Evolutionary conservation across 208 protist genomes (phyloP), one percentile per base, ranked within the genome.

Genomic region (Wallacemonas collosoma): DNA sequence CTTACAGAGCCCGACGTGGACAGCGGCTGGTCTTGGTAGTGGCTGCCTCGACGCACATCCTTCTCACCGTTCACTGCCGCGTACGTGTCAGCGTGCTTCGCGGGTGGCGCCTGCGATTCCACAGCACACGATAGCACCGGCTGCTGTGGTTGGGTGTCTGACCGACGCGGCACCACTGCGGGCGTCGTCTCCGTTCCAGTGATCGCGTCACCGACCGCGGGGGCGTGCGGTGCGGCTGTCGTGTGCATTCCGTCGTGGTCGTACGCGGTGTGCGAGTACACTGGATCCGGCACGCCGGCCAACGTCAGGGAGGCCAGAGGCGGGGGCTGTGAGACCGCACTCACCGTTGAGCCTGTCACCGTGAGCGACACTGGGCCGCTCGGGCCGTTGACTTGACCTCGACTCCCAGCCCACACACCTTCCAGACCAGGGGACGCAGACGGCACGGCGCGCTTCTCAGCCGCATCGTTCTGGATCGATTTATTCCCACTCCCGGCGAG

Each of bases 231-330:
- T 26, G 45, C 45, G 45, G 12, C 8, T 17, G 26, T 75, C 14
- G 45, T 12, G 45, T 12, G 45, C 45, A 50, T 6, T 6, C 6
- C 45, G 45, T 6, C 45, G 12, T 50, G 45, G 12, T 50, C 45
- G 45, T 50, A 50, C 8, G 45, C 6, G 45, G 8, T 50, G 8
- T 50, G 45, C 15, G 12, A 40, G 66, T 65, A 65, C 9, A 62
- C 36, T 17, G 48, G 51, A 44, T 12, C 60, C 7, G 2, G 38
- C 1, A 12, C 66, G 53, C 57, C 64, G 9, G 41, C 12, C 26
- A 47, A 38, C 5, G 48, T 58, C 47, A 64, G 43, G 50, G 26
- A 60, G 4, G 36, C 17, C 40, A 68, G 68, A 41, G 65, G 68
- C 8, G 39, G 26, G 6, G 73, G 38, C 54, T 35, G 17, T 26